A percentile compares a stretch with the other conserved stretches of the same genome.
Conservation (phyloP, 768 basidiomycete genomes). For the Suillus cothurnatus region DNA sequence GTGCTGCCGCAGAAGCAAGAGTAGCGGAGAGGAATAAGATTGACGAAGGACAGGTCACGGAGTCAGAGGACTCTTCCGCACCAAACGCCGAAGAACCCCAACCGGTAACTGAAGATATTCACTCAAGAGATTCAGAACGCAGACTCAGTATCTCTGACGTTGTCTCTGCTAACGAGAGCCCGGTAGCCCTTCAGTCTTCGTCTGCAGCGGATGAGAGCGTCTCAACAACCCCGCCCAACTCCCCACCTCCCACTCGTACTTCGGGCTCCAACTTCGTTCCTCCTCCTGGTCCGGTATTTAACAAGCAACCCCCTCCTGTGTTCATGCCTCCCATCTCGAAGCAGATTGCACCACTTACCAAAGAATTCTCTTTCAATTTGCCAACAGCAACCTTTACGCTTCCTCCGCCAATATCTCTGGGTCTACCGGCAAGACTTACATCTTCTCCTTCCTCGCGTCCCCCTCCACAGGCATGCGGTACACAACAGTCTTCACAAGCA, state of each 20-base stretch:
- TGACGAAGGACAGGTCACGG: conserved; percentile 31
- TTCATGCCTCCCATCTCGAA: conserved; percentile 28
- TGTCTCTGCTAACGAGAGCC: conserved; percentile 42
- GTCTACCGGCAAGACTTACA: conserved; percentile 38
- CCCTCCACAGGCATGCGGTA: conserved; percentile 27
- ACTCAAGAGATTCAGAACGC: conserved; percentile 23
- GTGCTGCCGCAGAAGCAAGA: conserved; percentile 64
- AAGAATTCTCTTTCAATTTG: conserved; percentile 38
- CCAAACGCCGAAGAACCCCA: conserved; percentile 9
- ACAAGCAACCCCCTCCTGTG: conserved; percentile 45
- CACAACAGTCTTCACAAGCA: conserved; percentile 56
- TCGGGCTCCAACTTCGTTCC: conserved; percentile 30
- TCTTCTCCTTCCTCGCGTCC: conserved; percentile 24
- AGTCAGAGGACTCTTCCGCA: conserved; percentile 29
- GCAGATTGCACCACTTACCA: conserved; percentile 15
- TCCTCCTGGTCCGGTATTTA: conserved; percentile 56
- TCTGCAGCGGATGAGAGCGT: conserved; percentile 37
- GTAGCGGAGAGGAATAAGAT: conserved; percentile 65
- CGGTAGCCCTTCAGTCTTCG: conserved; percentile 22
- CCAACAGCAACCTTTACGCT: conserved; percentile 43
- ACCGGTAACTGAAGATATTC: conserved; percentile 12
- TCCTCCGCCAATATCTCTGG: conserved; percentile 48
- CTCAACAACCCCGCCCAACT: conserved; percentile 60
- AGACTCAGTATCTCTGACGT: conserved; percentile 66
- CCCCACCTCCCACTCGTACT: conserved; percentile 43